Evolutionary conservation across 768 basidiomycete genomes (phyloP), one percentile per base, ranked within the genome.

Genomic region (Boletus vinaceobasis): DNA sequence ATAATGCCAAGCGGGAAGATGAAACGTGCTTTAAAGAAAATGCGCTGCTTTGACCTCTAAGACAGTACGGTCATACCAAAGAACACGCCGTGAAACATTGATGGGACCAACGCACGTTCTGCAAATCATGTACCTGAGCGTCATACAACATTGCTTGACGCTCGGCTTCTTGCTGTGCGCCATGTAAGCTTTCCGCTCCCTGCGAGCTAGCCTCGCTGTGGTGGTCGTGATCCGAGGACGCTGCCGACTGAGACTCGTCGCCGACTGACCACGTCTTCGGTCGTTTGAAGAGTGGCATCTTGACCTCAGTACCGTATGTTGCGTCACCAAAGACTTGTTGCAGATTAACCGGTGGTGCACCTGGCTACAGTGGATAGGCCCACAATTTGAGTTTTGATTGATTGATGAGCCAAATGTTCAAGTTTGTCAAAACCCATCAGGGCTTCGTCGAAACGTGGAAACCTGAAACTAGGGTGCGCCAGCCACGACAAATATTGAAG

Each of bases 1-100:
- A 82, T 49, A n/a, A 92, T 74, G 31, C 89, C 90, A 4, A 89
- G 63, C 6, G 86, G 80, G 64, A 92, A 91, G n/a, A 89, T 70
- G 54, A 88, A 84, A 47, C 82, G 76, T 21, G 64, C 62, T 53
- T 73, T 68, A 38, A 56, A 58, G 46, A 66, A 65, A 37, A 71
- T 56, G 26, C 19, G 59, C 4, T 50, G 57, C 21, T 58, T 46
- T 23, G 60, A 49, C 27, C 37, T 43, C 70, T 68, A 46, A 43
- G 50, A 10, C 29, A 15, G 11, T 10, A 37, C 33, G 14, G 26
- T 54, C 38, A 46, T 29, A 35, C 27, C 14, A 23, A 53, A 46
- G 32, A 7, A 19, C 15, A 23, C 14, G 17, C 21, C 13, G 15
- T 15, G 35, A 23, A 23, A 23, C 4, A 23, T 11, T 27, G 7